Base-by-base conservation (phyloP, 129 eudicot species). In the Lactuca saligna region DNA sequence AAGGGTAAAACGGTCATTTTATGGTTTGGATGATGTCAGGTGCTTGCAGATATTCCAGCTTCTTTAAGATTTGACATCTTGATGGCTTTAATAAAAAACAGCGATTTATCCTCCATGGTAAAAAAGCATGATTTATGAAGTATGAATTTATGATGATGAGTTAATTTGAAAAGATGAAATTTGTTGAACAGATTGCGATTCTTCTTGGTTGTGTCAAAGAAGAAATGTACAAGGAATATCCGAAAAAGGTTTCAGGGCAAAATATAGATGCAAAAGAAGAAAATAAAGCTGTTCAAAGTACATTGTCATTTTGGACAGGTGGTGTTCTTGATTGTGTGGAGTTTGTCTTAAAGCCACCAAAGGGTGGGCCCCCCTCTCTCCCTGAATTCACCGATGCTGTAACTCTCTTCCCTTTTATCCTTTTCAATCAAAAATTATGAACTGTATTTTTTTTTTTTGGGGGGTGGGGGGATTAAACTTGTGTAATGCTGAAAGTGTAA, bases 301-400 rank as follows among this genome's bases (percentile, higher is more conserved):
- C 74, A 53, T 76, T 83, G 58, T 64, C 80, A 31, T 85, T 87
- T 64, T 89, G 97, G 97, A 80, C 70, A 32, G 78, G 74, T 66
- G 67, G 38, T 50, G 85, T 80, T 62, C 96, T 89, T 70, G 91
- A 94, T 73, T 66, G 85, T 76, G 85, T 94, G 64, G 96, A 85
- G 84, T 68, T 78, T 62, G 96, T 94, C 78, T 76, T 94, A 72
- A 89, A 77, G 82, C 97, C 97, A 73, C 88, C 96, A 62, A 61
- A 15, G 57, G 99, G 97, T 31, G 97, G 99, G 53, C 99, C 97
- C 33, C 99, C 96, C 41, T 59, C 81, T 16, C 96, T 94, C 58
- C 99, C 99, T 17, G 99, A 85, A 73, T 71, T 76, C 72, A 66
- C 80, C 57, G 97, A 94, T 78, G 96, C 97, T 71, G 99, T 94